phyloP scores from a whole-genome alignment of 345 rosid species.

The Hypericum androsaemum region DNA sequence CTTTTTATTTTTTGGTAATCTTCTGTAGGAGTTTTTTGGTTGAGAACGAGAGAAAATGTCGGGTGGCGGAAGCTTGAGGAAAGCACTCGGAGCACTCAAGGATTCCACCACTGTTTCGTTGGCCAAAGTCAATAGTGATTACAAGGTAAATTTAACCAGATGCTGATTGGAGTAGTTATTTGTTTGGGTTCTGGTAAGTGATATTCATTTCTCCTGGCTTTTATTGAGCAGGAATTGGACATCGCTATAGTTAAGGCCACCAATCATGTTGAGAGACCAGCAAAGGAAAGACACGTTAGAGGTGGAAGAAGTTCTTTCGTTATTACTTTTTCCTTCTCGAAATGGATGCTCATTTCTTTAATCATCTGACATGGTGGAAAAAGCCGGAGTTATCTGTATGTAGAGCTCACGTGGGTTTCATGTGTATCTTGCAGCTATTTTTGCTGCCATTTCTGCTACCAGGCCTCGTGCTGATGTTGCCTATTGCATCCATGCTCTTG shows the following conservation, averaged over 20 bases:
- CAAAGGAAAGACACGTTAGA: constrained; percentile 78
- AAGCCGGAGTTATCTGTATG: not conserved
- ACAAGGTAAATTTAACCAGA: constrained; percentile 45
- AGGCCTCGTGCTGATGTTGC: constrained; percentile 99
- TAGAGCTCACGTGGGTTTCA: constrained; percentile 2
- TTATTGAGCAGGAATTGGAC: constrained; percentile 68
- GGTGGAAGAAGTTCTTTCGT: constrained; percentile 28
- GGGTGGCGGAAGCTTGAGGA: constrained; percentile 80
- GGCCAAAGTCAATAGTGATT: constrained; percentile 95
- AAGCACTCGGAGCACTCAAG: constrained; percentile 92
- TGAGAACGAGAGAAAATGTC: constrained; percentile 51
- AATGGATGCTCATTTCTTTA: not conserved
- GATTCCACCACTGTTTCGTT: constrained; percentile 94
- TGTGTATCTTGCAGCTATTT: constrained; percentile 61
- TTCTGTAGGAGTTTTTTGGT: constrained; percentile 25
- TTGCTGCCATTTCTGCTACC: constrained; percentile 84
- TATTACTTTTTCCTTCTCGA: not conserved
- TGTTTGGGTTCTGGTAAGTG: not conserved
- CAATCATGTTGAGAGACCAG: constrained; percentile 85
- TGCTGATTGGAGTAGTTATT: not conserved
- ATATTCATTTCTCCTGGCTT: constrained; percentile 2
- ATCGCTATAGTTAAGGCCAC: constrained; percentile 94
- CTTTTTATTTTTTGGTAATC: constrained; percentile 11
- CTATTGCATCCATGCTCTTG: constrained; percentile 87
- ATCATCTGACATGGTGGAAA: not conserved